Evolutionary conservation across 108 stramenopile genomes (phyloP).

Genomic region (Nitzschia palea): DNA sequence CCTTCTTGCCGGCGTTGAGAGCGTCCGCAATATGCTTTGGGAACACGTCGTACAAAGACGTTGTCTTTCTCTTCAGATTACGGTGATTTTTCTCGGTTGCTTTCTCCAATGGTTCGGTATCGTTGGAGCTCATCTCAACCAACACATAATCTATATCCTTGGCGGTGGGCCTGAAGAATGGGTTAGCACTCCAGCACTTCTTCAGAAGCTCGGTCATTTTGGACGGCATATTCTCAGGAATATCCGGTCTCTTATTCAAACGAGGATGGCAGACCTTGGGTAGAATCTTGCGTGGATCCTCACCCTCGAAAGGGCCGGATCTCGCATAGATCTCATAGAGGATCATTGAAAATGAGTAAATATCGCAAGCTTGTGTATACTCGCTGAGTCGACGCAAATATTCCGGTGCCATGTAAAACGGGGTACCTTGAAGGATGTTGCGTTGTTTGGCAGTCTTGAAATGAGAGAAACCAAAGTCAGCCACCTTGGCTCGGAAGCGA

Average conservation of each 20-base stretch:
- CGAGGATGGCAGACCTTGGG: constrained; percentile 26
- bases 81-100: background rate
- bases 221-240: constrained; percentile 31
- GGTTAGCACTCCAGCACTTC: constrained; percentile 30
- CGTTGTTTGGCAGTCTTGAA: constrained; percentile 55
- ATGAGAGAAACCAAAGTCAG: constrained; percentile 63
- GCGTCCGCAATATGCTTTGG: constrained; percentile 57
- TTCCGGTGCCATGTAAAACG: constrained; percentile 97
- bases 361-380: constrained; percentile 53
- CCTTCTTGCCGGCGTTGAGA: constrained; percentile 41
- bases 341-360: constrained; percentile 68
- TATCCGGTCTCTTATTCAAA: constrained; percentile 41
- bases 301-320: constrained; percentile 56
- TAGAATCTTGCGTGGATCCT: constrained; percentile 59
- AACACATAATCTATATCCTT: constrained; percentile 46
- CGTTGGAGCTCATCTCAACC: constrained; percentile 27
- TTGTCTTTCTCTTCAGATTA: background rate
- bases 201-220: constrained; percentile 39
- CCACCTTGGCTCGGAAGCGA: constrained; percentile 53
- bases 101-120: constrained; percentile 1
- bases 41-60: constrained; percentile 44
- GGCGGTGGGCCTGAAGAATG: constrained; percentile 37
- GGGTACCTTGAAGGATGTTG: constrained; percentile 62
- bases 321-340: constrained; percentile 55
- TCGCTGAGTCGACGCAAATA: constrained; percentile 43